Percentiles rank a stretch among this genome's conserved stretches.
Evolutionary conservation across 148 eudicot genomes (phyloP).

Genomic region (Vaccinium myrtillus): DNA sequence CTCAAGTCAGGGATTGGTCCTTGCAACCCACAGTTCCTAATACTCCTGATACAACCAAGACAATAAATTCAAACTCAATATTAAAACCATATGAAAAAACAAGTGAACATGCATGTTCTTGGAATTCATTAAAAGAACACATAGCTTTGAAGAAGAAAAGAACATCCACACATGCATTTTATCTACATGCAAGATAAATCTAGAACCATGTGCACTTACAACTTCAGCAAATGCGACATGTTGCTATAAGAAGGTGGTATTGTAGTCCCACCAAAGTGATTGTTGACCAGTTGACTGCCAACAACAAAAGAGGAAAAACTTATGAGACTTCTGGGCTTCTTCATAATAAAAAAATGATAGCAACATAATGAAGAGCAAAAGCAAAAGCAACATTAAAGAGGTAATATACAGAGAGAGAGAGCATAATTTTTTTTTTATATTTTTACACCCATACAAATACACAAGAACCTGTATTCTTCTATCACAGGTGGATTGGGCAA

Average conservation of each 20-base stretch:
- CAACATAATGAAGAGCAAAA: neutral
- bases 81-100: neutral
- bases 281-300: constrained; percentile 77
- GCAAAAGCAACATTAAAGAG: neutral
- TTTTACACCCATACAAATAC: neutral
- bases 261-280: constrained; percentile 55
- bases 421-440: too few relatives aligned
- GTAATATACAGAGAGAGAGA: neutral
- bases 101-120: neutral
- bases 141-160: neutral
- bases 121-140: neutral
- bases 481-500: neutral
- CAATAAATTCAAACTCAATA: constrained; percentile 33
- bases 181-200: neutral
- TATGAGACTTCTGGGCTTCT: neutral
- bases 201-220: constrained; percentile 45
- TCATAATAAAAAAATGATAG: neutral
- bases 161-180: neutral
- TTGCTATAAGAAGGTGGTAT: constrained; percentile 56
- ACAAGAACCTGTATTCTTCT: neutral
- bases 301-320: constrained; percentile 8
- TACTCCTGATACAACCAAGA: too few relatives aligned
- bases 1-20: constrained; percentile 64
- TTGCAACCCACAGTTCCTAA: too few relatives aligned
- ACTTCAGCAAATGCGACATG: constrained; percentile 60